Evolutionary conservation across 257 asterid genomes (phyloP), one percentile per base, ranked within the genome.

Genomic region (Solanum tarijense): DNA sequence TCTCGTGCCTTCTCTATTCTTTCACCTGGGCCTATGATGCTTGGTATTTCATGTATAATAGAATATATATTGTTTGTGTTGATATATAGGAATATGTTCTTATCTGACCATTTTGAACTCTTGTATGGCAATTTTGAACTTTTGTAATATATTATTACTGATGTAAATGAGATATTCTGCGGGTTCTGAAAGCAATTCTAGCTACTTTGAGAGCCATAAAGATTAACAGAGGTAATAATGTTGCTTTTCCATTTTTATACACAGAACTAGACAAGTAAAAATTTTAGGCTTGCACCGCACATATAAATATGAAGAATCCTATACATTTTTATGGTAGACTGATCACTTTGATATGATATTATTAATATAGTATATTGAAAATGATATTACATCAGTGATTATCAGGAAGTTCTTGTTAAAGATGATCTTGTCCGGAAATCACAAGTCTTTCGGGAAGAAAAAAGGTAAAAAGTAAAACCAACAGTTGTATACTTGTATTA

Each of bases 1-100:
- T 90, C 99, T 94, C 76, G 99, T 96, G 90, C 99, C 99, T 82
- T 95, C 95, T 66, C 21, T 94, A 32, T 96, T 96, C 91, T 90
- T 92, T 83, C 91, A 87, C 86, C 86, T 95, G 34, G 92, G 96
- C 89, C 91, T 97, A 88, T 96, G 96, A 96, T 88, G 86, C 89
- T 87, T 86, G 23, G 66, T 21, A 14, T 43, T 83, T 87, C 76
- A 11, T 86, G 90, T 89, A 78, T 29, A 81, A 82, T 46, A 81
- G 39, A 81, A 79, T 48, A 18, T 52, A 48, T 82, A 82, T 82
- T 82, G 18, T 29, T 82, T 82, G 12, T 82, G 69, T 48, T 82
- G 85, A 82, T 82, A 82, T 82, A 16, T 82, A 82, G 86, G 86
- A 82, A 48, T 82, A 31, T 27, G 7, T 82, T 48, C 43, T 82